A percentile compares a stretch with the other conserved stretches of the same genome.
Evolutionary conservation across 768 basidiomycete species (phyloP).

Genomic region (Suillus occidentalis): DNA sequence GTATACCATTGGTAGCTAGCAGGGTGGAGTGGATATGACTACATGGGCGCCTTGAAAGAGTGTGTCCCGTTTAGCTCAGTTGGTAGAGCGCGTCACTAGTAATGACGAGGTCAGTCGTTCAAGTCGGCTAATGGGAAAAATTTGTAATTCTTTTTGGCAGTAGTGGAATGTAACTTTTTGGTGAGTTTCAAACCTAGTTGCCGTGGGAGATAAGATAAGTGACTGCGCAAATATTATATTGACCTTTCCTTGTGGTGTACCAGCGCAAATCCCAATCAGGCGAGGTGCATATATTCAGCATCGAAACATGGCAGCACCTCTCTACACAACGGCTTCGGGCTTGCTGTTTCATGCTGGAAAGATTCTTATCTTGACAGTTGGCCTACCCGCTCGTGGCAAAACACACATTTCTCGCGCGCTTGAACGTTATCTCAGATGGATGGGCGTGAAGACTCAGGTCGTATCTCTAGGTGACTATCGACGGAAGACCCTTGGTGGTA

Average conservation of each 20-base stretch:
- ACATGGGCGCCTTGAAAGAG: background rate
- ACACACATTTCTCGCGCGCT: conserved; percentile 95
- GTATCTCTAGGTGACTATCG: conserved; percentile 95
- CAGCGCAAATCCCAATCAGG: background rate
- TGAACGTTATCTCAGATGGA: conserved; percentile 98
- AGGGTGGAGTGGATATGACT: background rate
- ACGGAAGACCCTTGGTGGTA: conserved; percentile 83
- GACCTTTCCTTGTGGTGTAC: background rate
- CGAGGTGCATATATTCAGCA: conserved; percentile 1
- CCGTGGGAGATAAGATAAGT: conserved; percentile 6
- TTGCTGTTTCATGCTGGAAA: conserved; percentile 92
- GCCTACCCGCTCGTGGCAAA: conserved; percentile 92
- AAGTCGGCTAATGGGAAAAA: conserved; percentile 40
- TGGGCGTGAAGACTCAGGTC: conserved; percentile 94
- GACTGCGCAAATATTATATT: background rate
- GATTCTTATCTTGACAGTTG: conserved; percentile 90
- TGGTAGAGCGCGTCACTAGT: conserved; percentile 53
- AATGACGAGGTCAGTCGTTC: conserved; percentile 46
- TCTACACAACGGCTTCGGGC: conserved; percentile 90
- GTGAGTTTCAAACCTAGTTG: background rate
- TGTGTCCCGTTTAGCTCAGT: conserved; percentile 43
- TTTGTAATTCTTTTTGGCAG: too few species aligned
- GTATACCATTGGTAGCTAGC: background rate
- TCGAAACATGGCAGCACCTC: conserved; percentile 81
- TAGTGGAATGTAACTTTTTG: too few species aligned